phyloP scores from a whole-genome alignment of 2,329 filamentous ascomycete species.

The Thermothelomyces thermophilus region DNA sequence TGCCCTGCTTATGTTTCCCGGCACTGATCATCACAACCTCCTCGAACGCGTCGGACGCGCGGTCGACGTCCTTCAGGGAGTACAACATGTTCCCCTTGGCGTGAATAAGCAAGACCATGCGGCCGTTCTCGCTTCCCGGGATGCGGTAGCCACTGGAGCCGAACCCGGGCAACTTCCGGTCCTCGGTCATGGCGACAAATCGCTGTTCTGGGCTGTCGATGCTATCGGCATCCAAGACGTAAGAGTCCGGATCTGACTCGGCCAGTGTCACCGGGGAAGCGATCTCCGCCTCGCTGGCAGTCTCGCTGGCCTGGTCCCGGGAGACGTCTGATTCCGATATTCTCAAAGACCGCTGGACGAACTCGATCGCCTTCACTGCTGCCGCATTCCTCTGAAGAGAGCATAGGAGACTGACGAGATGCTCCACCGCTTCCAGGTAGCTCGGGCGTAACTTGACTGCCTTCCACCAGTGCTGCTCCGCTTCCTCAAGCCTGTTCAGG shows the following conservation, averaged over 20 bases:
- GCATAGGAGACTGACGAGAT: conserved; percentile 83
- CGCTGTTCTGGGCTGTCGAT: conserved; percentile 21
- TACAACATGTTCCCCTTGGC: conserved; percentile 99
- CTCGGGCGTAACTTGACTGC: conserved; percentile 78
- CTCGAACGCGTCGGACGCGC: conserved; percentile 84
- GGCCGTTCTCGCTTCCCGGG: conserved; percentile 79
- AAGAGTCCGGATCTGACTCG: conserved; percentile 21
- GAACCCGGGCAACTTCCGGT: conserved; percentile 45
- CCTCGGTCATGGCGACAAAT: conserved; percentile 16
- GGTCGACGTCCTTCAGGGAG: conserved; percentile 71
- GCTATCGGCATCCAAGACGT: conserved; percentile 23
- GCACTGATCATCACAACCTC: conserved; percentile 87
- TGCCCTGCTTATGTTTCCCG: conserved; percentile 61
- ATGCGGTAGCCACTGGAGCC: conserved; percentile 80
- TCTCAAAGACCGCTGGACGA: conserved; percentile 68
- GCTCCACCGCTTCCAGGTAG: conserved; percentile 92
- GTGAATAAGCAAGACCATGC: conserved; percentile 88
- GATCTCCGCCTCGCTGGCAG: conserved; percentile 23
- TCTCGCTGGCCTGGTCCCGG: conserved; percentile 24
- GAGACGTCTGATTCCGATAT: conserved; percentile 27
- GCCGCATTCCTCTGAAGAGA: conserved; percentile 73
- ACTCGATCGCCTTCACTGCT: conserved; percentile 80
- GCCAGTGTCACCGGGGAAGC: conserved; percentile 14
- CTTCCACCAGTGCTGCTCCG: conserved; percentile 75
- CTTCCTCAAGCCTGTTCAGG: conserved; percentile 73